Percentiles rank a stretch among this genome's conserved stretches.
phyloP scores from a whole-genome alignment of 352 stramenopile genomes.

The Pilasporangium apinafurcum region DNA sequence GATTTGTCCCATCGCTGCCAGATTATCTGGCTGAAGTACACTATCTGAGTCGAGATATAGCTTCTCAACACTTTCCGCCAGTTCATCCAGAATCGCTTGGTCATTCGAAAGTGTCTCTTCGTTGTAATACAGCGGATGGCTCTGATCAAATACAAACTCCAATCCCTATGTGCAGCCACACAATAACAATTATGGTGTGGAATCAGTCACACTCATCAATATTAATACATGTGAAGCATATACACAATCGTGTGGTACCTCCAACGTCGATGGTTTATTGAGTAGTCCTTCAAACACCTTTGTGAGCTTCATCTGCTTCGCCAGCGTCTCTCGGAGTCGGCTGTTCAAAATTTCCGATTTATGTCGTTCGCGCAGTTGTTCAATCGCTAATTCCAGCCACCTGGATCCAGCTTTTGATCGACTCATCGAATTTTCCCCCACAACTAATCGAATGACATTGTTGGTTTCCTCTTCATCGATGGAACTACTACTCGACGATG shows the following conservation, averaged over 20 bases:
- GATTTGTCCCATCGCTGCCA: not conserved
- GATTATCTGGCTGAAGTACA: conserved; percentile 1
- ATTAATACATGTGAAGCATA: too few relatives aligned
- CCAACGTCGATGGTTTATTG: conserved; percentile 8
- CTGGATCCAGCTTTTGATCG: conserved; percentile 12
- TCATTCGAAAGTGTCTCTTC: conserved; percentile 2
- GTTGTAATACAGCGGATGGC: conserved; percentile 1
- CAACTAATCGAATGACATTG: not conserved
- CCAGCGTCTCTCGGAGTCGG: conserved; percentile 33
- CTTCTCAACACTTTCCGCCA: not conserved
- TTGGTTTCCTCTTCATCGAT: not conserved
- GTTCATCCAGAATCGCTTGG: not conserved
- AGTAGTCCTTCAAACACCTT: conserved; percentile 31
- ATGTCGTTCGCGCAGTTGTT: conserved; percentile 34
- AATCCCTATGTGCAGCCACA: not conserved
- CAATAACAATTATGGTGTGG: not conserved
- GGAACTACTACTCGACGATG: conserved; percentile 1
- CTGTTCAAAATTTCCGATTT: conserved; percentile 33
- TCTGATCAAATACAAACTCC: conserved; percentile 1
- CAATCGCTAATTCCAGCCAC: conserved; percentile 34
- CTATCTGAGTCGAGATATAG: conserved; percentile 5
- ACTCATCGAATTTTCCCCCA: not conserved
- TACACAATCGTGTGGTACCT: conserved; percentile 6
- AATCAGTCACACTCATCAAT: too few relatives aligned
- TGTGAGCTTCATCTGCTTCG: conserved; percentile 29